Conservation (phyloP, 140 eudicot genomes). For the Anethum foeniculum region DNA sequence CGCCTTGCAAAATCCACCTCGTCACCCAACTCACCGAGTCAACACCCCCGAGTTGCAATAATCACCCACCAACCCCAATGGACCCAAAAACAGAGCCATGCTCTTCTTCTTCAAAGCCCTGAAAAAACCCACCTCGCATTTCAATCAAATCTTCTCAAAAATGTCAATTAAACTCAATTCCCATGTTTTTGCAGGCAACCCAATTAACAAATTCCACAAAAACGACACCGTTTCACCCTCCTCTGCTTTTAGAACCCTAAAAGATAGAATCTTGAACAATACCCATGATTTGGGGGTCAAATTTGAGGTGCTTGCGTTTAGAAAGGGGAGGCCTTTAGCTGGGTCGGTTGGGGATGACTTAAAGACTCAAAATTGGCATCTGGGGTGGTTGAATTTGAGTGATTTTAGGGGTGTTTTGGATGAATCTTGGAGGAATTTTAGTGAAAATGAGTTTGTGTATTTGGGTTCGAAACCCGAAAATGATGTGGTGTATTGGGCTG, state of each 20-base stretch:
- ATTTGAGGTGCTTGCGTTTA: slow-evolving; percentile 50
- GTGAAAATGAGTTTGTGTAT: slow-evolving; percentile 33
- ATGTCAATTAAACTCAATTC: slow-evolving; percentile 44
- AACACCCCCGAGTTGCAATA: neutral
- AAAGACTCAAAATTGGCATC: slow-evolving; percentile 51
- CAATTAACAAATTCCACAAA: slow-evolving; percentile 43
- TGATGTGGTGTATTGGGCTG: slow-evolving; percentile 27
- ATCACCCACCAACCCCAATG: neutral
- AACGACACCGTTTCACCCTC: slow-evolving; percentile 43
- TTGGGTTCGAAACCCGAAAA: slow-evolving; percentile 11
- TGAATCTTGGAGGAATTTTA: slow-evolving; percentile 39
- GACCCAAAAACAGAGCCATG: slow-evolving; percentile 12
- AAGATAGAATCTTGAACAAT: slow-evolving; percentile 22
- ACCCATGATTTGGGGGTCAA: neutral
- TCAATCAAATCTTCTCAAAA: slow-evolving; percentile 17
- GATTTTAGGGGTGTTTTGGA: slow-evolving; percentile 47
- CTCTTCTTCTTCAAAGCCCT: slow-evolving; percentile 18
- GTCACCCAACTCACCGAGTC: neutral
- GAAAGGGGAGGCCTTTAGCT: slow-evolving; percentile 66
- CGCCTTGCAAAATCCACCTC: neutral
- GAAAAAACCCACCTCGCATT: slow-evolving; percentile 8
- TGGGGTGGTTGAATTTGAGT: slow-evolving; percentile 70
- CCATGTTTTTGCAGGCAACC: slow-evolving; percentile 75
- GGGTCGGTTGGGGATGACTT: slow-evolving; percentile 28
- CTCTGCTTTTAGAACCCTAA: slow-evolving; percentile 48